Conservation (phyloP, 768 basidiomycete genomes). For the Leucogyrophana mollusca region DNA sequence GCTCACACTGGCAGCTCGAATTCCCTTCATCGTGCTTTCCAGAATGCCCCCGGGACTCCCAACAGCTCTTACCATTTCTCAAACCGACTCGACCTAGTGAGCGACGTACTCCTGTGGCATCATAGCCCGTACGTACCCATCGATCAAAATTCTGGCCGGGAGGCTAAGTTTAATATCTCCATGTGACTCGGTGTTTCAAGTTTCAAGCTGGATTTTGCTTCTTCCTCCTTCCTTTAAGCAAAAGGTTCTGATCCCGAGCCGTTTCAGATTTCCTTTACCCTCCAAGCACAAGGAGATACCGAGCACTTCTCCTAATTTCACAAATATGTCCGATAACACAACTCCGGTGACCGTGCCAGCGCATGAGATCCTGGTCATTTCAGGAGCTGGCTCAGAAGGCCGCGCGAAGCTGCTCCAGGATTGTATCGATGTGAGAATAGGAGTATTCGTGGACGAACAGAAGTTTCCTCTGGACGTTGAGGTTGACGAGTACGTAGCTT, state of each 20-base stretch:
- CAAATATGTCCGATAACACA: slow-evolving; percentile 15
- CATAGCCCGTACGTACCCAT: slow-evolving; percentile 8
- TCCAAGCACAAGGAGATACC: slow-evolving; percentile 1
- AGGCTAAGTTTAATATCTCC: slow-evolving; percentile 9
- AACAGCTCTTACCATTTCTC: too few species aligned
- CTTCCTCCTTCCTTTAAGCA: slow-evolving; percentile 2
- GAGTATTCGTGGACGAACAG: slow-evolving; percentile 52
- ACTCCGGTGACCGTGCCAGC: slow-evolving; percentile 25
- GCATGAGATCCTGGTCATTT: slow-evolving; percentile 59
- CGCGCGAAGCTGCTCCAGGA: slow-evolving; percentile 55
- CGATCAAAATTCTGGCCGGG: slow-evolving; percentile 12
- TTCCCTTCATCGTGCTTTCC: too few species aligned
- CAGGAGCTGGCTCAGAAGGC: slow-evolving; percentile 31
- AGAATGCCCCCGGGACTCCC: too few species aligned
- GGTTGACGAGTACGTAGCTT: slow-evolving; percentile 61
- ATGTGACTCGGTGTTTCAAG: slow-evolving; percentile 12
- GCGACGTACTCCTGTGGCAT: slow-evolving; percentile 7
- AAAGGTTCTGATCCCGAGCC: slow-evolving; percentile 1
- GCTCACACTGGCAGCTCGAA: too few species aligned
- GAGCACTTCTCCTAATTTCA: slow-evolving; percentile 1
- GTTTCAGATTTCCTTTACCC: slow-evolving; percentile 15
- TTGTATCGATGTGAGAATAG: slow-evolving; percentile 58
- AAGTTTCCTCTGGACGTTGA: slow-evolving; percentile 73
- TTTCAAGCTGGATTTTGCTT: not conserved
- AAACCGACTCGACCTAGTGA: not conserved